Base-by-base conservation (phyloP, 2,329 filamentous ascomycete species). In the Volutella citrinella region DNA sequence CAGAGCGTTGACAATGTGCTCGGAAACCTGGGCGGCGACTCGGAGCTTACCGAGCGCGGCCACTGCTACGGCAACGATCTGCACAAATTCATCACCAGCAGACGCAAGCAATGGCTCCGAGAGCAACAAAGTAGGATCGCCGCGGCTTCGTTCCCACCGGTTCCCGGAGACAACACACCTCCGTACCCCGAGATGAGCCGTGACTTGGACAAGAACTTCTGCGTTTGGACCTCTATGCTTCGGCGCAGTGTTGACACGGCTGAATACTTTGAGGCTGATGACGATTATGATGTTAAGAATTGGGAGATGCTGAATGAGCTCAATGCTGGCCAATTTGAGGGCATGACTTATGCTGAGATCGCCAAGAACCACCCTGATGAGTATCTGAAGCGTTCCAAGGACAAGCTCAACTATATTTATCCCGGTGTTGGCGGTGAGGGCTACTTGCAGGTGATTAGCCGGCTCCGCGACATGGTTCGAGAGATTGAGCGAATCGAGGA, bases 221-320 rank as follows among this genome's bases (percentile, higher is more conserved):
- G 93, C 60, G 87, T 98, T 12, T 98, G 93, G 93, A 96, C 91
- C 1, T 95, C 87, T 4, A 97, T 97, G 91, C 77, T 98, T 44
- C 84, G 86, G 57, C 85, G 93, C 45, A 89, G 87, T 40, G 82
- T 93, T 31, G 81, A 95, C 56, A 94, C 90, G 1, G 89, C 85
- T 1, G 81, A 93, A 45, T 84, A 85, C 59, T 98, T 97, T 59
- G 86, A 95, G 48, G 74, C 70, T 0, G 93, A 97, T 46, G 91
- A 97, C 15, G 87, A 95, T 34, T 95, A 91, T 59, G 93, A 97
- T 48, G 82, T 94, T 51, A 98, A 98, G 68, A 87, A 95, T 49
- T 95, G 91, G 88, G 86, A 90, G 54, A 95, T 95, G 87, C 76
- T 98, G 32, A 95, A 98, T 56, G 93, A 98, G 64, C 78, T 98